phyloP scores from a whole-genome alignment of 352 stramenopile species.

The Thalassiosira livingstoniorum region DNA sequence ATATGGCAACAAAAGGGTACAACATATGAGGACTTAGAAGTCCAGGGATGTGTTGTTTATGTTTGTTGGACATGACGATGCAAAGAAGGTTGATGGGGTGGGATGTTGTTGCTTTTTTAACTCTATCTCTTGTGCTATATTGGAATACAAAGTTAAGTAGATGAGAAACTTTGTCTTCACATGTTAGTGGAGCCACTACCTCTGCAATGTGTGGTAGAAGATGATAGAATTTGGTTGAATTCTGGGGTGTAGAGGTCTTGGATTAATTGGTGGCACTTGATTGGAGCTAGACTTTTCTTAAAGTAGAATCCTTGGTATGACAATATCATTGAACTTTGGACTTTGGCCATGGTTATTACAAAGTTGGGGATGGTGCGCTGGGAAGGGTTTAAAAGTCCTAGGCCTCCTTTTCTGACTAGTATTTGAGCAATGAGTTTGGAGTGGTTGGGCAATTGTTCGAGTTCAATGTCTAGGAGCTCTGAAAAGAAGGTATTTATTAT shows the following conservation, averaged over 20 bases:
- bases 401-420: background rate
- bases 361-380: constrained; percentile 40
- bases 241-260: constrained; percentile 4
- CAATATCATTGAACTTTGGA: constrained; percentile 1
- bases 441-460: background rate
- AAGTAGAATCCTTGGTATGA: constrained; percentile 19
- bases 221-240: constrained; percentile 19
- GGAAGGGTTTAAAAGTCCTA: background rate
- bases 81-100: background rate
- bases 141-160: background rate
- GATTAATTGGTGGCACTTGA: constrained; percentile 3
- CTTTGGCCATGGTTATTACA: constrained; percentile 37
- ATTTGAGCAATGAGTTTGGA: background rate
- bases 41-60: background rate
- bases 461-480: background rate
- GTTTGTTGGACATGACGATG: background rate
- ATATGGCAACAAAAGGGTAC: no score
- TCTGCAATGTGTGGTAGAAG: constrained; percentile 19
- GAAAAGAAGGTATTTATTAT: background rate
- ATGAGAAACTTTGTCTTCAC: background rate
- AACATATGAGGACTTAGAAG: background rate
- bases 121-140: background rate
- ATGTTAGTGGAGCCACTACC: background rate
- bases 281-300: background rate
- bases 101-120: background rate